These are phyloP conservation scores for Chlorencoelia australis DNA, from an alignment of 2,329 filamentous ascomycete species.

Conservation along the genomic window DNA sequence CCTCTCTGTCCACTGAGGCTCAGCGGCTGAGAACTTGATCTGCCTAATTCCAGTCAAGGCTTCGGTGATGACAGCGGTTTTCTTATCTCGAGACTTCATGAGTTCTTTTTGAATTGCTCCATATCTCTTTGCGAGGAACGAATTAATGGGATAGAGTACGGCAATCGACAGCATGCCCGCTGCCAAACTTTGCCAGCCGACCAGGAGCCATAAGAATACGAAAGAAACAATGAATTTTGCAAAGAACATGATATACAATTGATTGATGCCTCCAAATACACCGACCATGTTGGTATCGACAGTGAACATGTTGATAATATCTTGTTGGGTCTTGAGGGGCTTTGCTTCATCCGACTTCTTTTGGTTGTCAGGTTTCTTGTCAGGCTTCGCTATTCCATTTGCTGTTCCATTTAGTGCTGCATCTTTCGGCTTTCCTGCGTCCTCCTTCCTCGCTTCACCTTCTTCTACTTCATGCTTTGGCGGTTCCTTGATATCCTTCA, in stretches of 20 bases:
- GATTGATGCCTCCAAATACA: constrained; percentile 52
- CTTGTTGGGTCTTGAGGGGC: constrained; percentile 47
- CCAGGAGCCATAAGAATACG: constrained; percentile 52
- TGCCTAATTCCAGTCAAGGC: constrained; percentile 68
- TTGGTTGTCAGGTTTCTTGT: constrained; percentile 3
- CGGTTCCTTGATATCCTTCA: constrained; percentile 55
- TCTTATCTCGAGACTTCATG: constrained; percentile 66
- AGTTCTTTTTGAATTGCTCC: constrained; percentile 51
- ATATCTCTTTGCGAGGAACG: constrained; percentile 53
- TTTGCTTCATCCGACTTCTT: constrained; percentile 3
- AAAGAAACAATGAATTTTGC: constrained; percentile 55
- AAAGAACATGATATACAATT: constrained; percentile 48
- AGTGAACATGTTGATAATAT: constrained; percentile 64
- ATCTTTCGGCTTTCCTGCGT: background rate
- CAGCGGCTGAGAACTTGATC: constrained; percentile 71
- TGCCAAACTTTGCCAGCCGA: constrained; percentile 59
- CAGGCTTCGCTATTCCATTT: background rate
- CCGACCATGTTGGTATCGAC: constrained; percentile 59
- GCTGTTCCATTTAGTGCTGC: background rate
- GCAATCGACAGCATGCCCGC: constrained; percentile 54
- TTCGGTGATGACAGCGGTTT: constrained; percentile 63
- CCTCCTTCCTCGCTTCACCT: constrained; percentile 5
- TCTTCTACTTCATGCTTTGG: constrained; percentile 16
- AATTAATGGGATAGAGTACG: constrained; percentile 56
- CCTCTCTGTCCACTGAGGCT: constrained; percentile 61